Conservation (phyloP, 2,329 filamentous ascomycete genomes). For the Fusarium sarcochroum region DNA sequence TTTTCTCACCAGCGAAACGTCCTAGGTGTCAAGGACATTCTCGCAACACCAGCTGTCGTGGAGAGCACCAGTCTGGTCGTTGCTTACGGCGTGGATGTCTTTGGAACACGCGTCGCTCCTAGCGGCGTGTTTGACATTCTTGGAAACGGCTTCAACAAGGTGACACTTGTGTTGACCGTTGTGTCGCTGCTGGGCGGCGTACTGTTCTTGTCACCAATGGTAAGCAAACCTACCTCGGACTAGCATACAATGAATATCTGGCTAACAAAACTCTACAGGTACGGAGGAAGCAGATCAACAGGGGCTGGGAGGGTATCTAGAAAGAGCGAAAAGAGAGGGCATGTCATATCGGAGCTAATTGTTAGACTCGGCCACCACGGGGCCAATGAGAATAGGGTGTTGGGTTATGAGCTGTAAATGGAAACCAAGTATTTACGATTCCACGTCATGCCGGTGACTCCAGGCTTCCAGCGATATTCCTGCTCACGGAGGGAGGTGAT, state of each 20-base stretch:
- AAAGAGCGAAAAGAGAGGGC: constrained; percentile 26
- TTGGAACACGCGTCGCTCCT: constrained; percentile 87
- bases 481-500: constrained; percentile 12
- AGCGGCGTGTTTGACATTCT: constrained; percentile 93
- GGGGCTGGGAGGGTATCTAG: constrained; percentile 67
- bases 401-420: constrained; percentile 45
- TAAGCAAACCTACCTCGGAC: constrained; percentile 63
- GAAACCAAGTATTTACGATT: constrained; percentile 25
- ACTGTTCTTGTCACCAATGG: constrained; percentile 84
- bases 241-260: background rate
- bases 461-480: constrained; percentile 1
- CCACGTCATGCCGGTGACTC: constrained; percentile 4
- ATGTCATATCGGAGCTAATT: constrained; percentile 40
- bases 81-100: constrained; percentile 90
- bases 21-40: constrained; percentile 78
- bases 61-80: constrained; percentile 95
- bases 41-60: constrained; percentile 82
- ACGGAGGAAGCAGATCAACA: constrained; percentile 77
- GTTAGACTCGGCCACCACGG: constrained; percentile 22
- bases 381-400: constrained; percentile 30
- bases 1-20: constrained; percentile 88
- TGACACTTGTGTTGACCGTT: constrained; percentile 87
- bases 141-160: constrained; percentile 93
- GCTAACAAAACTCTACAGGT: constrained; percentile 61
- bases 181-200: constrained; percentile 84